Base-by-base conservation (phyloP, 768 basidiomycete species). In the Russula griseocarnosa region DNA sequence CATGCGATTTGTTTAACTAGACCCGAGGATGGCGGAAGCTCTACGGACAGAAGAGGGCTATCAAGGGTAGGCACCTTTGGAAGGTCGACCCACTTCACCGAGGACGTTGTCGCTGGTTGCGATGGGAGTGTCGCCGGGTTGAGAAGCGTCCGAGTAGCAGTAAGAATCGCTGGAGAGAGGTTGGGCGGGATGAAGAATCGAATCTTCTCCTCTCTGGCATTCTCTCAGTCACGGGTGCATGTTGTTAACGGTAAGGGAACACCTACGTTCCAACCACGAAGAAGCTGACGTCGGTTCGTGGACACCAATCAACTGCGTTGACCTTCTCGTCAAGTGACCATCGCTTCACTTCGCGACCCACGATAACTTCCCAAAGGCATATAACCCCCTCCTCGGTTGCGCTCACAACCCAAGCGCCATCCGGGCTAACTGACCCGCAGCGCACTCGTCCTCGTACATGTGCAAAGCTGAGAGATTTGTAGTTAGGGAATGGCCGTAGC, bases 401-500 rank as follows among this genome's bases (percentile, higher is more conserved):
- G 61, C 92, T 95, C 42, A 89, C 83, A 9, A 86, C 87, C 95
- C 96, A 99, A 46, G 83, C 84, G 44, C 95, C 94, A 66, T 93
- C 88, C 9, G 94, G 90, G 71, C 94, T 95, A 60, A 91, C 75
- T 60, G 86, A 86, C 54, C 93, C 73, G 69, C 87, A 86, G 61
- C 96, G 81, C 34, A 86, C 88, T 38, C 90, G 82, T 42, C 83
- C 80, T 24, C 79, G 80, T 1, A 81, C 74, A 73, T 97, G 96
- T 18, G 77, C 71, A 69, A 93, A 87, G 67, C 79, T 79, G 61
- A 98, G 79, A 47, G 87, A 86, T 64, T 81, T 83, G 71, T 94
- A 91, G 62, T 84, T 90, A 7, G 97, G 97, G 88, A 98, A 99
- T 2, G 97, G 97, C 60, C 86, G 87, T 56, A 99, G 78, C 71